A percentile compares a stretch with the other conserved stretches of the same genome.
Conservation (phyloP, 805 yeast species). For the Metschnikowia bowlesiae region DNA sequence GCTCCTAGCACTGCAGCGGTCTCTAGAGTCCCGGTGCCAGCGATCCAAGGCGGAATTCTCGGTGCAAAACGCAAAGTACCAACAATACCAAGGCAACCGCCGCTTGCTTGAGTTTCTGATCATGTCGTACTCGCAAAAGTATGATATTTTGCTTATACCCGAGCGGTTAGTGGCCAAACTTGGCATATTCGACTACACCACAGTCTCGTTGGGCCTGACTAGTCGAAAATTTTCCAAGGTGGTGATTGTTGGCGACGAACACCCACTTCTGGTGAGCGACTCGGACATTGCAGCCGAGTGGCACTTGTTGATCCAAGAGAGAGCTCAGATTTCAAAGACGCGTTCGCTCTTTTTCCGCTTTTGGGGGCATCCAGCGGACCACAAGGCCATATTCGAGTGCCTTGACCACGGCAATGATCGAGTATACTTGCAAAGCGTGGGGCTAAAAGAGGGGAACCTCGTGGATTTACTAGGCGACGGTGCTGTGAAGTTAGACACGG, state of each 20-base stretch:
- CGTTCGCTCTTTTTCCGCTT: background rate
- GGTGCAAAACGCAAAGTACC: constrained; percentile 17
- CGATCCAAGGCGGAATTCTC: background rate
- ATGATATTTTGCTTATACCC: background rate
- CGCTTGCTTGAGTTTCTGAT: constrained; percentile 49
- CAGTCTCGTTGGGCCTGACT: background rate
- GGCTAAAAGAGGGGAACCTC: background rate
- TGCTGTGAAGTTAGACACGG: background rate
- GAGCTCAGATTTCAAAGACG: background rate
- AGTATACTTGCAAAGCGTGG: background rate
- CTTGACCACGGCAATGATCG: background rate
- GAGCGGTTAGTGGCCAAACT: background rate
- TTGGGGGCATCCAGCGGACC: background rate
- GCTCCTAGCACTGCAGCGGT: background rate
- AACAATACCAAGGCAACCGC: constrained; percentile 34
- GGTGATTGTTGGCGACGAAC: background rate
- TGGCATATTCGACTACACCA: background rate
- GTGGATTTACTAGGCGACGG: background rate
- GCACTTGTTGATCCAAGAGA: background rate
- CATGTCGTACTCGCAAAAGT: constrained; percentile 10
- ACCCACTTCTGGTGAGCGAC: background rate
- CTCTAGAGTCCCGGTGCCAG: background rate
- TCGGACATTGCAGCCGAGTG: background rate
- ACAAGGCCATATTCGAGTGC: background rate
- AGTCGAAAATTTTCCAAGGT: background rate